Percentiles rank a stretch among this genome's conserved stretches.
These are phyloP conservation scores for Capsicum pubescens DNA, from an alignment of 257 asterid species.

Conservation along the genomic window DNA sequence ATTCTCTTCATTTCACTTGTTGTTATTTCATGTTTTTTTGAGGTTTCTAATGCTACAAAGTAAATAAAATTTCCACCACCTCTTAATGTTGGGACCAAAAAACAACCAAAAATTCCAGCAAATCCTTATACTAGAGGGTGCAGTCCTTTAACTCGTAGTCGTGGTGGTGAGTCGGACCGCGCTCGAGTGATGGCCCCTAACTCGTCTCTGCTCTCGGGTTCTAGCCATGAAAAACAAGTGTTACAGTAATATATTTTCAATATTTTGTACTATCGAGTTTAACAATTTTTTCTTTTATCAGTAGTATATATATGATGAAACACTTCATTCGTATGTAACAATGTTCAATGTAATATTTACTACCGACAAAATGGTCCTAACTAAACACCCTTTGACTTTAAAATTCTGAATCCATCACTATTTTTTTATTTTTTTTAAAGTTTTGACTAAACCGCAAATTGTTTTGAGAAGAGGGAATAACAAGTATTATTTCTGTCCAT, in stretches of 20 bases:
- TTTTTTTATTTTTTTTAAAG: no score
- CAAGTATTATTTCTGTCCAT: neutral
- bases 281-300: neutral
- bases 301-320: neutral
- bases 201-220: neutral
- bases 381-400: no score
- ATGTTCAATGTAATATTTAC: neutral
- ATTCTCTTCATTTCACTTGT: constrained; percentile 15
- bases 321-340: neutral
- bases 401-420: no score
- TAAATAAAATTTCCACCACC: constrained; percentile 24
- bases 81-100: neutral
- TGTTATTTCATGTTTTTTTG: constrained; percentile 5
- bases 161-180: neutral
- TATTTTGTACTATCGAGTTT: neutral
- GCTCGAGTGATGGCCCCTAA: neutral
- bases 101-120: neutral
- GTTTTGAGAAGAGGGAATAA: neutral
- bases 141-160: constrained; percentile 10
- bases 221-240: neutral
- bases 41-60: neutral
- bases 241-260: neutral
- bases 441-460: neutral
- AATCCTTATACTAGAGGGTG: constrained; percentile 16
- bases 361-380: no score